A percentile compares a stretch with the other conserved stretches of the same genome.
phyloP scores from a whole-genome alignment of 768 basidiomycete species.

The Clitopilus hobsonii region DNA sequence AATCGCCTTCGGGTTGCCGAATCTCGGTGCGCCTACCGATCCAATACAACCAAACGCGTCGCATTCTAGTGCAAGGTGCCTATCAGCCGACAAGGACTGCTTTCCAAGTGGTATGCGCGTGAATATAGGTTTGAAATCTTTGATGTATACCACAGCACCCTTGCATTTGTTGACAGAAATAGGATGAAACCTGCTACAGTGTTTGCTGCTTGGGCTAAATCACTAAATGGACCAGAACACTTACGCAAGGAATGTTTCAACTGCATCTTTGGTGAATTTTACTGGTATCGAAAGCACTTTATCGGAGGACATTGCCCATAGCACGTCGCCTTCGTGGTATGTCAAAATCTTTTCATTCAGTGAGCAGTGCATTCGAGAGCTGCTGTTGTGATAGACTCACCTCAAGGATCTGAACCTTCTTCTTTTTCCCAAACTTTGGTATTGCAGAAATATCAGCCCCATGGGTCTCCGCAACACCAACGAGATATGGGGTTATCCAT shows the following conservation, averaged over 20 bases:
- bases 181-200: conserved; percentile 3
- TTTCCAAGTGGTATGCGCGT: conserved; percentile 44
- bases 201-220: no score
- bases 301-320: conserved; percentile 68
- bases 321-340: conserved; percentile 35
- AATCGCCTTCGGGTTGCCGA: conserved; percentile 48
- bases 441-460: conserved; percentile 39
- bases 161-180: conserved; percentile 40
- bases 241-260: conserved; percentile 39
- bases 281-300: conserved; percentile 44
- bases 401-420: conserved; percentile 57
- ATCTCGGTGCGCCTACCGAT: conserved; percentile 36
- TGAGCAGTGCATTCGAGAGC: background rate
- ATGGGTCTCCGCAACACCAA: conserved; percentile 42
- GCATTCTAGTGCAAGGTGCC: conserved; percentile 53
- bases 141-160: conserved; percentile 43
- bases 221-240: no score
- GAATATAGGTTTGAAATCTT: conserved; percentile 45
- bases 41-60: conserved; percentile 37
- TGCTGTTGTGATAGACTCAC: conserved; percentile 22
- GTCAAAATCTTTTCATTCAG: conserved; percentile 47
- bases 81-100: conserved; percentile 29
- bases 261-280: conserved; percentile 50
- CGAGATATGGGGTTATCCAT: conserved; percentile 57
- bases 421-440: conserved; percentile 30